phyloP scores from a whole-genome alignment of 2,329 filamentous ascomycete genomes.

The Cladophialophora chaetospira region DNA sequence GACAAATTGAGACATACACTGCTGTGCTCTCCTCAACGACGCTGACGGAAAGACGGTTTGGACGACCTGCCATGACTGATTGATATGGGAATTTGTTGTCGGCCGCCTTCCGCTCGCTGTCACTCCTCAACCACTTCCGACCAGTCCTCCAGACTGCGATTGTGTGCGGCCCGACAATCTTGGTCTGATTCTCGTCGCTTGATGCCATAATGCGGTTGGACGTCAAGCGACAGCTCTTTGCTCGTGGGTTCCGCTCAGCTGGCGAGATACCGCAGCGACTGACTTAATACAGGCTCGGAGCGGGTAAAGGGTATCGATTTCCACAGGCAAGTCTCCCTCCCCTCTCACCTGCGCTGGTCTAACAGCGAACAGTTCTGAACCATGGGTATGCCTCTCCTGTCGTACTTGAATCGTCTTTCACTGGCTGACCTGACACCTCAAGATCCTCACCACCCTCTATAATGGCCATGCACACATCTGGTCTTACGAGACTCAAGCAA shows the following conservation, averaged over 20 bases:
- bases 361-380: conserved; percentile 62
- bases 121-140: conserved; percentile 2
- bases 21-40: too few species aligned
- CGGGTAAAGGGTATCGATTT: conserved; percentile 98
- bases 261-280: conserved; percentile 48
- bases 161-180: conserved; percentile 16
- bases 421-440: conserved; percentile 34
- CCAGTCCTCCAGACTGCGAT: neutral
- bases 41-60: too few species aligned
- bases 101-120: conserved; percentile 1
- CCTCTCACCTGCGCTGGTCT: conserved; percentile 4
- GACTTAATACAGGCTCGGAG: conserved; percentile 86
- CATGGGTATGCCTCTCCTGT: conserved; percentile 68
- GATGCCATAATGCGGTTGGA: conserved; percentile 31
- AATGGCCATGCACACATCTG: conserved; percentile 99
- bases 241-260: conserved; percentile 10
- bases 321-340: conserved; percentile 60
- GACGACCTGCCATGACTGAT: conserved; percentile 11
- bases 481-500: conserved; percentile 95
- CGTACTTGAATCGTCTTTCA: conserved; percentile 27
- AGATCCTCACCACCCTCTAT: conserved; percentile 87
- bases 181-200: conserved; percentile 1
- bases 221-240: conserved; percentile 33
- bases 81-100: conserved; percentile 24
- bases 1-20: neutral